Conservation (phyloP, 2,329 filamentous ascomycete genomes). For the Ophiognomonia clavigignenti-juglandacearum region DNA sequence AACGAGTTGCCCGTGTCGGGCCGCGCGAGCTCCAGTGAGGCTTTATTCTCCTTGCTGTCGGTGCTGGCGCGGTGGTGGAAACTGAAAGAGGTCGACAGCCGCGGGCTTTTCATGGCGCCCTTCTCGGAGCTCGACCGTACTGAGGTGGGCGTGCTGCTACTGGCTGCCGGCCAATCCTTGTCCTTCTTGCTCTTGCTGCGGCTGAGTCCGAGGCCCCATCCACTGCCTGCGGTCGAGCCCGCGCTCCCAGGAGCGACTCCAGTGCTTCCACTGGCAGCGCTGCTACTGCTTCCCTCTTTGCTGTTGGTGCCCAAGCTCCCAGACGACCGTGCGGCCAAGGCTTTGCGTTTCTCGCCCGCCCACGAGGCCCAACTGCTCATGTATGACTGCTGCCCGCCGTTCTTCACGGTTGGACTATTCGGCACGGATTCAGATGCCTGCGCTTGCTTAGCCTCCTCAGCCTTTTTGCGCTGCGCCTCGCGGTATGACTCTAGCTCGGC, state of each 20-base stretch:
- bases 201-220: conserved; percentile 32
- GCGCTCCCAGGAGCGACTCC: no score
- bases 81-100: conserved; percentile 19
- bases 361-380: conserved; percentile 65
- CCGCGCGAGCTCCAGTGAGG: conserved; percentile 14
- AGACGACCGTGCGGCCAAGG: conserved; percentile 34
- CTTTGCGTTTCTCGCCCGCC: conserved; percentile 72
- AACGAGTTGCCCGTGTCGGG: conserved; percentile 17
- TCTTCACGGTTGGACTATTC: conserved; percentile 36
- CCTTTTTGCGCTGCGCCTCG: conserved; percentile 63
- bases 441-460: conserved; percentile 44
- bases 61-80: conserved; percentile 11
- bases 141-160: conserved; percentile 13
- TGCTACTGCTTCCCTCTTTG: conserved; percentile 12
- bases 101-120: conserved; percentile 15
- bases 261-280: conserved; percentile 13
- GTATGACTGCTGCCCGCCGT: conserved; percentile 43
- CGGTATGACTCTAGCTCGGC: conserved; percentile 81
- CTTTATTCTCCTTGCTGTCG: conserved; percentile 5
- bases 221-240: conserved; percentile 18
- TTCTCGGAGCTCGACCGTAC: conserved; percentile 15
- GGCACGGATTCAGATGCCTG: conserved; percentile 32
- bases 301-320: no score
- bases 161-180: no score
- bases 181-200: conserved; percentile 21